phyloP scores from a whole-genome alignment of 495 filamentous ascomycete genomes.

The Coniosporium apollinis region DNA sequence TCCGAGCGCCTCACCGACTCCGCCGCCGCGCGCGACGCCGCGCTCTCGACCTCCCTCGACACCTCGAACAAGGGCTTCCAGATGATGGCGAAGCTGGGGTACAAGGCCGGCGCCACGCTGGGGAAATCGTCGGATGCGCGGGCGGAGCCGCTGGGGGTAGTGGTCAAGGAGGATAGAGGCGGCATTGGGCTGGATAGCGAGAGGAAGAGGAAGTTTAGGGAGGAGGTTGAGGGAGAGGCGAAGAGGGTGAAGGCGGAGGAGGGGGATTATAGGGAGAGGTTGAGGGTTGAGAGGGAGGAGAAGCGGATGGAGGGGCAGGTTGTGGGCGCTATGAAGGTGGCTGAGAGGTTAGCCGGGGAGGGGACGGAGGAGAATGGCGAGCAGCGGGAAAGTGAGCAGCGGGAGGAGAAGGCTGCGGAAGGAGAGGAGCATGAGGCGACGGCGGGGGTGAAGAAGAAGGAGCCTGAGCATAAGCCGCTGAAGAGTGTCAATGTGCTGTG shows the following conservation, averaged over 20 bases:
- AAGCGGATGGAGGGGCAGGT: constrained; percentile 49
- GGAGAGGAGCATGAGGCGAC: not conserved
- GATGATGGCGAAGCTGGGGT: constrained; percentile 97
- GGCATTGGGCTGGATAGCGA: constrained; percentile 76
- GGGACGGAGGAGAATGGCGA: constrained; percentile 14
- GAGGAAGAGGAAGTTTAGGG: constrained; percentile 62
- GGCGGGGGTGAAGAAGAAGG: constrained; percentile 9
- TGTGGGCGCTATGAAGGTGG: constrained; percentile 62
- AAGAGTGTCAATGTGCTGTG: constrained; percentile 63
- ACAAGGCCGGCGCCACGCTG: constrained; percentile 51
- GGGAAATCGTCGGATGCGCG: constrained; percentile 36
- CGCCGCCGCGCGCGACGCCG: constrained; percentile 52
- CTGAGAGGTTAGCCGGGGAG: constrained; percentile 52
- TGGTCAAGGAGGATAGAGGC: constrained; percentile 60
- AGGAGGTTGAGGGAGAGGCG: constrained; percentile 33
- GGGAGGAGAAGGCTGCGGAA: constrained; percentile 3
- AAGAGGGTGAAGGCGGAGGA: constrained; percentile 55
- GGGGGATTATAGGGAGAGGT: constrained; percentile 58
- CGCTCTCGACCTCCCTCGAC: constrained; percentile 49
- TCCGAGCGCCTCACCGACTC: constrained; percentile 59
- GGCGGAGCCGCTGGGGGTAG: constrained; percentile 49
- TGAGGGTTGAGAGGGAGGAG: constrained; percentile 55
- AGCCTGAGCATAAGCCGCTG: constrained; percentile 31
- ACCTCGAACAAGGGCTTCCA: constrained; percentile 61
- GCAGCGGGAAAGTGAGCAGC: constrained; percentile 11